Evolutionary conservation across 2,329 filamentous ascomycete species (phyloP), one percentile per base, ranked within the genome.

Genomic region (Ilyonectria mors-panacis): DNA sequence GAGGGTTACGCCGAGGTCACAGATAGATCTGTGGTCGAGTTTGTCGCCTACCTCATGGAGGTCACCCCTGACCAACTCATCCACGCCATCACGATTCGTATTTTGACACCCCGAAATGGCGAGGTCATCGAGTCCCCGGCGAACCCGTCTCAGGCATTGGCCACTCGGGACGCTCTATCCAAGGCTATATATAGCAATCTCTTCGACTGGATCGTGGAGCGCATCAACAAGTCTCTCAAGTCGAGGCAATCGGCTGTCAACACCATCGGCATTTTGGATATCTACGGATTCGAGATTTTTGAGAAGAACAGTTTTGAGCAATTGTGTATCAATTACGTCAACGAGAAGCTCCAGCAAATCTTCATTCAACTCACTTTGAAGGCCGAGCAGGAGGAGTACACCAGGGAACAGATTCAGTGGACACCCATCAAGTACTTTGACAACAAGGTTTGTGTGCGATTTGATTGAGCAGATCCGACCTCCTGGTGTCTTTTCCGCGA

Each of bases 221-320:
- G 96, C 73, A 91, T 98, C 73, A 98, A 98, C 81, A 89, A 91
- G 72, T 97, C 95, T 5, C 83, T 98, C 67, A 91, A 93, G 79
- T 93, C 95, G 21, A 89, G 91, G 69, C 92, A 93, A 55, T 83
- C 89, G 0, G 88, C 95, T 4, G 85, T 89, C 47, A 96, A 98
- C 80, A 93, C 93, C 3, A 96, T 99, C 73, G 96, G 96, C 78
- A 98, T 99, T 78, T 87, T 99, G 73, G 96, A 99, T 86, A 99
- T 99, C 73, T 99, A 99, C 80, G 96, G 96, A 2, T 99, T 99
- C 77, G 96, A 99, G 79, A 99, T 99, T 73, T 99, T 99, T 74
- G 96, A 99, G 80, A 96, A 95, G 84, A 99, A 99, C 85, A 98
- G 94, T 72, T 99, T 99, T 77, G 96, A 99, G 81, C 96, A 99